A percentile compares a stretch with the other conserved stretches of the same genome.
These are phyloP conservation scores for Earliella scabrosa DNA, from an alignment of 1,284 basidiomycete genomes.

Conservation along the genomic window DNA sequence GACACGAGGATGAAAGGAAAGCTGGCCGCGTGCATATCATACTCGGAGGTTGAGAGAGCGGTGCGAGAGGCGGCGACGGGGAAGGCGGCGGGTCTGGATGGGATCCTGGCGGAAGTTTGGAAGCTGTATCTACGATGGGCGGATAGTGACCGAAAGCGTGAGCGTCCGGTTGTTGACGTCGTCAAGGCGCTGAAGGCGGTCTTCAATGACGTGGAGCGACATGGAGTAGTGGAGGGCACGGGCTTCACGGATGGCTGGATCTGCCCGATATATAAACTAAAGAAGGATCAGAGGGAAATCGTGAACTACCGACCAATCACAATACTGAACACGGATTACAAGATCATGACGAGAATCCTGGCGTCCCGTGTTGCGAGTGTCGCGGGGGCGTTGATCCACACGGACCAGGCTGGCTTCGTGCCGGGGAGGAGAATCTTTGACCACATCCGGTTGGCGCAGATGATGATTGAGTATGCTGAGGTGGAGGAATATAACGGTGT, in stretches of 20 bases:
- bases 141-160: not conserved
- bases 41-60: not conserved
- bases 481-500: too few species aligned
- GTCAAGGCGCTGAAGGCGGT: slow-evolving; percentile 8
- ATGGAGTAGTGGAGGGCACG: slow-evolving; percentile 11
- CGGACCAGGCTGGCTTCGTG: slow-evolving; percentile 36
- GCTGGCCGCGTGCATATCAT: not conserved
- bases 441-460: slow-evolving; percentile 27
- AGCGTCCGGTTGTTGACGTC: slow-evolving; percentile 10
- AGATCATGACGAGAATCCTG: slow-evolving; percentile 30
- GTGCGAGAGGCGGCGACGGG: not conserved
- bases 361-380: slow-evolving; percentile 20
- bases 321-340: slow-evolving; percentile 39
- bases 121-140: slow-evolving; percentile 6
- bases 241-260: slow-evolving; percentile 40
- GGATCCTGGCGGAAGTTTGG: slow-evolving; percentile 29
- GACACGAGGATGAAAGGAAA: not conserved
- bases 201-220: slow-evolving; percentile 24
- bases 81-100: slow-evolving; percentile 24
- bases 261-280: slow-evolving; percentile 40
- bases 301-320: slow-evolving; percentile 40
- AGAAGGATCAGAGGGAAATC: slow-evolving; percentile 25
- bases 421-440: slow-evolving; percentile 29
- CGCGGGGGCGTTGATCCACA: slow-evolving; percentile 26
- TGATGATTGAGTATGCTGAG: slow-evolving; percentile 33